Evolutionary conservation across 148 eudicot genomes (phyloP).

Genomic region (Rhododendron mucronatum): DNA sequence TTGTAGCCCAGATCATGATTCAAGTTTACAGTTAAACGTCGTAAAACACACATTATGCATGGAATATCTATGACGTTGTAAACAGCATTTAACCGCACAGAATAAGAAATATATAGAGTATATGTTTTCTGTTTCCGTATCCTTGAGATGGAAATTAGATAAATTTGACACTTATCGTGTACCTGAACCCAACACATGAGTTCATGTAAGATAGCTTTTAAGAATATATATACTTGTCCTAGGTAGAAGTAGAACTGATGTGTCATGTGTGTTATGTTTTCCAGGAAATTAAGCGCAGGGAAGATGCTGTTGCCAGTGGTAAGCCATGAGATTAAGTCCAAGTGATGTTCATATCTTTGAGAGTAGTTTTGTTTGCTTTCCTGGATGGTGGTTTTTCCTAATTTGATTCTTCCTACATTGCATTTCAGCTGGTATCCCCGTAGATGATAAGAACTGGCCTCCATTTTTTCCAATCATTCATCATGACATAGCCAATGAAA

Average conservation of each 20-base stretch:
- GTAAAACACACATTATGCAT: not conserved
- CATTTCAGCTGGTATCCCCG: slow-evolving; percentile 40
- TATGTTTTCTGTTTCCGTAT: not conserved
- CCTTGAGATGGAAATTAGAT: not conserved
- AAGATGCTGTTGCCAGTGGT: slow-evolving; percentile 59
- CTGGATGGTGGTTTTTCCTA: not conserved
- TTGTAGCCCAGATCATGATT: not conserved
- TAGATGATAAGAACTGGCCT: slow-evolving; percentile 55
- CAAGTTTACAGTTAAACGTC: not conserved
- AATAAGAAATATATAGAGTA: not conserved
- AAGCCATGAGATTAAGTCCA: slow-evolving; percentile 15
- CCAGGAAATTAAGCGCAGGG: slow-evolving; percentile 59
- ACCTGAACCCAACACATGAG: not conserved
- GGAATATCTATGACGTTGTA: not conserved
- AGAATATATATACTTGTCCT: not conserved
- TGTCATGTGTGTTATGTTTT: slow-evolving; percentile 6
- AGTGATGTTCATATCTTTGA: not conserved
- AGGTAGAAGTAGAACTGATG: slow-evolving; percentile 6
- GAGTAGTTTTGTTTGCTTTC: not conserved
- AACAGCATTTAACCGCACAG: not conserved
- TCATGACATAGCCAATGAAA: slow-evolving; percentile 62
- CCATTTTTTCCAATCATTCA: slow-evolving; percentile 58
- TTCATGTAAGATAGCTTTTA: not conserved
- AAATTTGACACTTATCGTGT: not conserved
- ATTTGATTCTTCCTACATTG: not conserved